phyloP scores from a whole-genome alignment of 495 filamentous ascomycete species.

The Chaetomium cochliodes region DNA sequence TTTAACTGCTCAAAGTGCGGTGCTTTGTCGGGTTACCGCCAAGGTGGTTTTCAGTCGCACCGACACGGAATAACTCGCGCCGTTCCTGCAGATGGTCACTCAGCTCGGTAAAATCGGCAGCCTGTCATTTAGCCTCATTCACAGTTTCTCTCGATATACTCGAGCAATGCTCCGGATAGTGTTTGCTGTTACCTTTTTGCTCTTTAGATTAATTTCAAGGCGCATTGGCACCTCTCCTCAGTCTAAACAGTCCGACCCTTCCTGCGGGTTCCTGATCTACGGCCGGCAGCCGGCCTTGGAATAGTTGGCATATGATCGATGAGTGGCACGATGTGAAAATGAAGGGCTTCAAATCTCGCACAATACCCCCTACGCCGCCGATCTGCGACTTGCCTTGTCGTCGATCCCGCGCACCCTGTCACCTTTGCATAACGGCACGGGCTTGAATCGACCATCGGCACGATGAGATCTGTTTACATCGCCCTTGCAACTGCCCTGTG shows the following conservation, averaged over 20 bases:
- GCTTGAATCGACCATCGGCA: conserved; percentile 19
- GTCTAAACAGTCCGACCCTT: conserved; percentile 16
- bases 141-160: conserved; percentile 12
- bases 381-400: conserved; percentile 15
- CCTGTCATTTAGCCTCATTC: conserved; percentile 38
- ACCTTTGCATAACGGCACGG: conserved; percentile 13
- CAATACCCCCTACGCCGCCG: background rate
- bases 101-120: conserved; percentile 36
- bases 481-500: conserved; percentile 28
- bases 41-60: conserved; percentile 25
- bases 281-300: conserved; percentile 20
- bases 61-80: conserved; percentile 24
- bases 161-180: conserved; percentile 36
- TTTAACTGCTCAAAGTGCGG: background rate
- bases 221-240: conserved; percentile 1
- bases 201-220: conserved; percentile 14
- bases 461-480: conserved; percentile 31
- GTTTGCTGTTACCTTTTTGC: conserved; percentile 16
- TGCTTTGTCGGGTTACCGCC: conserved; percentile 24
- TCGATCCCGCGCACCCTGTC: background rate
- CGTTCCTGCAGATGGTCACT: conserved; percentile 27
- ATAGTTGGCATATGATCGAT: background rate
- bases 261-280: conserved; percentile 26
- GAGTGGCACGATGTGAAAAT: background rate
- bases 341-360: conserved; percentile 12